phyloP scores from a whole-genome alignment of 371 early-diverging fungal genomes.

The Mortierella sp. region DNA sequence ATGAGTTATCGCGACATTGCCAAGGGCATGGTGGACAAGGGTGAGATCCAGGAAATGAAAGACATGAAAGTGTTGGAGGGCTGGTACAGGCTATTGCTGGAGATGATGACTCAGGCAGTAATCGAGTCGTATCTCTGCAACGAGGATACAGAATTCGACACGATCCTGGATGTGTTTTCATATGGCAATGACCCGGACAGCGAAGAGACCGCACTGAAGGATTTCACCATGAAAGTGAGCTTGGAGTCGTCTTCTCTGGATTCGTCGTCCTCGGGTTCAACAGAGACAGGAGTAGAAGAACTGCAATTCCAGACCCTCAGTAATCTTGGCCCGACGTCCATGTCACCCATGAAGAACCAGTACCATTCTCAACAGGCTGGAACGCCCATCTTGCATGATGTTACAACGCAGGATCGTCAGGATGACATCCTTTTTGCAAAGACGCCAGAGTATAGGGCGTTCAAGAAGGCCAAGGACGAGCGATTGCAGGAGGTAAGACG shows the following conservation, averaged over 20 bases:
- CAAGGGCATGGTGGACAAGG: constrained; percentile 29
- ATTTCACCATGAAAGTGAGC: constrained; percentile 3
- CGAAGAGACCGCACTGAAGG: constrained; percentile 2
- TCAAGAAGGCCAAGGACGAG: constrained; percentile 34
- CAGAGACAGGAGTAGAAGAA: constrained; percentile 16
- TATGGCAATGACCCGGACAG: constrained; percentile 68
- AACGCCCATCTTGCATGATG: constrained; percentile 23
- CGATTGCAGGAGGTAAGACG: constrained; percentile 51
- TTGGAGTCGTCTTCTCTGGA: neutral
- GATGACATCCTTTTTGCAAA: constrained; percentile 51
- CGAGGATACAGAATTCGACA: constrained; percentile 62
- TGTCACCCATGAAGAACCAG: constrained; percentile 1
- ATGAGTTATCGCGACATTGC: constrained; percentile 59
- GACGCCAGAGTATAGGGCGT: constrained; percentile 32
- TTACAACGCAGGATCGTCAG: constrained; percentile 50
- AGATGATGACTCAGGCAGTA: constrained; percentile 69
- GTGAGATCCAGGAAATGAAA: constrained; percentile 16
- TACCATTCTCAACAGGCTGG: constrained; percentile 8
- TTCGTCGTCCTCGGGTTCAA: constrained; percentile 3
- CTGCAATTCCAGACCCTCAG: constrained; percentile 34
- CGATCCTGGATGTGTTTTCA: constrained; percentile 69
- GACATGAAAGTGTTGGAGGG: constrained; percentile 60
- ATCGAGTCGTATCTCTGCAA: constrained; percentile 72
- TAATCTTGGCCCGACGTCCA: constrained; percentile 13
- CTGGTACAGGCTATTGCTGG: constrained; percentile 69